Evolutionary conservation across 148 eudicot species (phyloP).

Genomic region (Fagopyrum esculentum): DNA sequence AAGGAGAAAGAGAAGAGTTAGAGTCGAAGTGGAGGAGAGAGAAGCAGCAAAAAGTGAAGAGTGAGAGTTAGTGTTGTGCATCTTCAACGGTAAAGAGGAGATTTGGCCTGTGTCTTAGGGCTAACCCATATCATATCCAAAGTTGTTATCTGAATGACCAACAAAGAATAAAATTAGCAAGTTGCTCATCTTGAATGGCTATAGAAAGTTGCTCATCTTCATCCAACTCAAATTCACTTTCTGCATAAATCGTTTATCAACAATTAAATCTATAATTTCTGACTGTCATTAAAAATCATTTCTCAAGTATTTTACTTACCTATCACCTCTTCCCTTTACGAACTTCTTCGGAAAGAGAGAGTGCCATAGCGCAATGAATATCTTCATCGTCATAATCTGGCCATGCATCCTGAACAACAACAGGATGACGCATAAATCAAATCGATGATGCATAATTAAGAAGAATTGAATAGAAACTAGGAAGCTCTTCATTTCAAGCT

Average conservation of each 20-base stretch:
- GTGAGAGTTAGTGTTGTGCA: neutral
- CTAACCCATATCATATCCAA: too few relatives aligned
- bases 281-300: neutral
- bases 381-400: too few relatives aligned
- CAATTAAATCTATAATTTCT: neutral
- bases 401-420: constrained; percentile 45
- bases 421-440: too few relatives aligned
- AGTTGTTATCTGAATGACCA: too few relatives aligned
- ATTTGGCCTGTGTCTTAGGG: neutral
- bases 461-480: too few relatives aligned
- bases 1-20: neutral
- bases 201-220: constrained; percentile 91
- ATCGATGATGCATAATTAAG: too few relatives aligned
- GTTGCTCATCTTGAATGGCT: constrained; percentile 73
- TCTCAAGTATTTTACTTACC: constrained; percentile 38
- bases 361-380: constrained; percentile 83
- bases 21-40: too few relatives aligned
- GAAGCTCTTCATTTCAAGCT: too few relatives aligned
- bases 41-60: too few relatives aligned
- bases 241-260: constrained; percentile 18
- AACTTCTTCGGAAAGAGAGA: constrained; percentile 65
- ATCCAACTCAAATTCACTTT: constrained; percentile 42
- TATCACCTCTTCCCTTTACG: constrained; percentile 62
- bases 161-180: too few relatives aligned
- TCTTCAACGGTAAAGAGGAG: neutral